phyloP scores from a whole-genome alignment of 2,329 filamentous ascomycete species.

The Aspergillus ibericus region DNA sequence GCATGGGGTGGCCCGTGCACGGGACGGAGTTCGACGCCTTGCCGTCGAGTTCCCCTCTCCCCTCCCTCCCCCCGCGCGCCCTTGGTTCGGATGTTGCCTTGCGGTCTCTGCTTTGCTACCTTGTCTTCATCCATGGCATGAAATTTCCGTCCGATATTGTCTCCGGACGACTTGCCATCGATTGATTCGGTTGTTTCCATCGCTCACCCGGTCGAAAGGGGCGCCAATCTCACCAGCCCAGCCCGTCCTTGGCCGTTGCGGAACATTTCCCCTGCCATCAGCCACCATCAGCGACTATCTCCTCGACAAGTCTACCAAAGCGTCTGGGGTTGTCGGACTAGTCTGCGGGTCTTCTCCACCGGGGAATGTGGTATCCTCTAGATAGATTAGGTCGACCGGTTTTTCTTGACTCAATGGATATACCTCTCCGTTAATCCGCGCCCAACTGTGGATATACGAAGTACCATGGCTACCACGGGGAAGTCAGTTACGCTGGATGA shows the following conservation, averaged over 20 bases:
- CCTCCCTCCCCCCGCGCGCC: slow-evolving; percentile 17
- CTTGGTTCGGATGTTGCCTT: slow-evolving; percentile 18
- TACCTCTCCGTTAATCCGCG: slow-evolving; percentile 37
- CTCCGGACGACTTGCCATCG: slow-evolving; percentile 11
- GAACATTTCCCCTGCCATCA: slow-evolving; percentile 2
- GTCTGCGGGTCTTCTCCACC: slow-evolving; percentile 19
- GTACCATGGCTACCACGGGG: slow-evolving; percentile 44
- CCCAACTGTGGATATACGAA: slow-evolving; percentile 31
- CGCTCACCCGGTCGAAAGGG: not conserved
- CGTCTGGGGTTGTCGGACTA: slow-evolving; percentile 8
- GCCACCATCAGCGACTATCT: slow-evolving; percentile 5
- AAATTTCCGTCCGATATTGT: slow-evolving; percentile 12
- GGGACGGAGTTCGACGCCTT: slow-evolving; percentile 5
- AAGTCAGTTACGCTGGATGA: slow-evolving; percentile 48
- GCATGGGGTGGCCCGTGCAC: slow-evolving; percentile 16
- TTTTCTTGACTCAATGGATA: slow-evolving; percentile 43
- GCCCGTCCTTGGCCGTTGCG: not conserved
- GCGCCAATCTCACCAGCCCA: not conserved
- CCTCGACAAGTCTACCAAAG: not conserved
- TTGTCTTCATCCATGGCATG: slow-evolving; percentile 18
- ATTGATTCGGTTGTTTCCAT: slow-evolving; percentile 8
- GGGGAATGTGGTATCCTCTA: slow-evolving; percentile 42
- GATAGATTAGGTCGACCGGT: slow-evolving; percentile 27
- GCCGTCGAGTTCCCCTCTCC: slow-evolving; percentile 18
- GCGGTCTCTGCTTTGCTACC: slow-evolving; percentile 15